Conservation (phyloP, 352 stramenopile genomes). For the Phytophthora pistaciae region DNA sequence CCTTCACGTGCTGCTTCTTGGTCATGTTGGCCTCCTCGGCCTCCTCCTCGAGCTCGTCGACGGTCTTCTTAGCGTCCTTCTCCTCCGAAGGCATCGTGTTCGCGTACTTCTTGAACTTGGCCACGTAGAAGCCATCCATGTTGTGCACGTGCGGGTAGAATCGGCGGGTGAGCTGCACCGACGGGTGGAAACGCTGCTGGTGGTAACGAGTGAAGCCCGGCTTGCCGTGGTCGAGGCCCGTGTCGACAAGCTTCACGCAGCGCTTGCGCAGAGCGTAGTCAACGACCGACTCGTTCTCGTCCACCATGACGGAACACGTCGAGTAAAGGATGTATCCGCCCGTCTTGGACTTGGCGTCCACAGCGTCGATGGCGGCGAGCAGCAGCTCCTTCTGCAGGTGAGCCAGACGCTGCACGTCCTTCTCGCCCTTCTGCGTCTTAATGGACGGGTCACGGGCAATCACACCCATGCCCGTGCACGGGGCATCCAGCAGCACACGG, state of each 20-base stretch:
- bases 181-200: constrained; percentile 98
- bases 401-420: constrained; percentile 90
- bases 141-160: constrained; percentile 99
- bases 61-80: constrained; percentile 78
- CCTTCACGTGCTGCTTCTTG: constrained; percentile 87
- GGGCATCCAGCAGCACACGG: constrained; percentile 98
- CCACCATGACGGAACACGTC: constrained; percentile 96
- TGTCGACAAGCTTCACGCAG: constrained; percentile 98
- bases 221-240: constrained; percentile 97
- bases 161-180: constrained; percentile 93
- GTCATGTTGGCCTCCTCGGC: constrained; percentile 76
- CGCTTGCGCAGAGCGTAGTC: constrained; percentile 99
- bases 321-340: constrained; percentile 99
- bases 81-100: constrained; percentile 90
- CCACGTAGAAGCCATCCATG: constrained; percentile 99
- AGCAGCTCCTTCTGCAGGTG: constrained; percentile 99
- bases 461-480: constrained; percentile 98
- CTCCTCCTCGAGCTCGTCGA: constrained; percentile 74
- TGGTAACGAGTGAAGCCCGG: constrained; percentile 94
- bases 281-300: constrained; percentile 97
- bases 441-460: constrained; percentile 99
- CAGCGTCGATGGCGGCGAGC: constrained; percentile 98
- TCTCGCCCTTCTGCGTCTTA: constrained; percentile 98
- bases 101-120: constrained; percentile 99
- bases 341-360: constrained; percentile 97